Evolutionary conservation across 352 stramenopile genomes (phyloP), one percentile per base, ranked within the genome.

Genomic region (Thraustochytrium sp.): DNA sequence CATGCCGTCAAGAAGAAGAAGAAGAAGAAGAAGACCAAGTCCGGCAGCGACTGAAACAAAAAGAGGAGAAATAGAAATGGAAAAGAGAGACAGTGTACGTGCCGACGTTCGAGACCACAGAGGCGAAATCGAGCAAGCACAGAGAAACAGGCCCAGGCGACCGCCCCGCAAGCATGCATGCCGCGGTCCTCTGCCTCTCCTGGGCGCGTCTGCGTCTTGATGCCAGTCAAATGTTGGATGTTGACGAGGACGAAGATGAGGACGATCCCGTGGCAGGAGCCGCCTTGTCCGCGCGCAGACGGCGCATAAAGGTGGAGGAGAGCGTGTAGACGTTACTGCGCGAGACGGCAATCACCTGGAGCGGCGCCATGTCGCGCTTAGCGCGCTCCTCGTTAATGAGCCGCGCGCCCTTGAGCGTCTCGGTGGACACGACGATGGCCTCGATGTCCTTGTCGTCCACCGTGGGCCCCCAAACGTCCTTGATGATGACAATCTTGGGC

Each of bases 341-440:
- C 2, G 61, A 29, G 31, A 84, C 75, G 21, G 75, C 75, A 83
- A 86, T 72, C 11, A 86, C 76, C 31, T 85, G 4, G 26, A 86
- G 54, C 9, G 75, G 56, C 1, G 23, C 11, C 49, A 86, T 75
- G 29, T 37, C 76, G 21, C 54, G 37, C 63, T 76, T 44, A 16
- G 53, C 76, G 29, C 77, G 56, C 48, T 86, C 37, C 26, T 86
- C 49, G 26, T 86, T 86, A 26, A 86, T 82, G 23, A 77, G 37
- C n/a, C 46, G 37, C 37, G 82, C 78, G 23, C 78, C 77, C 48
- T 76, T 65, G 49, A 86, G 53, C 23, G 59, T 63, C 44, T 86
- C 82, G n/a, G 59, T 86, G 59, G 36, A 85, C 31, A 86, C 55
- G 8, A 86, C 59, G 31, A 86, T 86, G n/a, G 82, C 78, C 31